These are phyloP conservation scores for Adansonia gregorii DNA, from an alignment of 441 rosid genomes.

Conservation along the genomic window DNA sequence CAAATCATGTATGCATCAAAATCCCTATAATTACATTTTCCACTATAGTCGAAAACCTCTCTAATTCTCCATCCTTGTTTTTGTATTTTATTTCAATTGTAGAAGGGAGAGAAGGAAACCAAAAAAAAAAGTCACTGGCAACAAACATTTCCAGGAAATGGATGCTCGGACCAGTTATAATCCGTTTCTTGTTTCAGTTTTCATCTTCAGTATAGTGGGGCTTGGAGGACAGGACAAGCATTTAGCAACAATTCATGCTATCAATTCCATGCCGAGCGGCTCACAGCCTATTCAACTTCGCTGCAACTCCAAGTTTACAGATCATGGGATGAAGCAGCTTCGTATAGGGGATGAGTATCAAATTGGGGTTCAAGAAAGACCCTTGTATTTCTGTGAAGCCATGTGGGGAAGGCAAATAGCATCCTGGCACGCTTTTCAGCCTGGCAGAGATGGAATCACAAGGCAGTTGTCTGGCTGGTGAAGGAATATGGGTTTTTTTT, in stretches of 20 bases:
- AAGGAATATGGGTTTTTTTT: constrained; percentile 30
- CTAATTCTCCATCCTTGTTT: too few relatives aligned
- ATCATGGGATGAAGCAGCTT: not conserved
- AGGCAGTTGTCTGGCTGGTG: constrained; percentile 24
- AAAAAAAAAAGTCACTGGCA: not conserved
- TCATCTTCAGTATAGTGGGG: not conserved
- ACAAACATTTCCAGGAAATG: not conserved
- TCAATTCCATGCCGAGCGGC: constrained; percentile 15
- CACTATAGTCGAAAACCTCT: too few relatives aligned
- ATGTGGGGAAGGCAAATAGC: constrained; percentile 11
- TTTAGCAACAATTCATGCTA: constrained; percentile 22
- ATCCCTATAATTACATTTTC: too few relatives aligned
- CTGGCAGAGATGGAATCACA: constrained; percentile 21
- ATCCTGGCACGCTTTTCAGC: constrained; percentile 33
- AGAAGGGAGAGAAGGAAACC: too few relatives aligned
- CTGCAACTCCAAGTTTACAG: constrained; percentile 5
- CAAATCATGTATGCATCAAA: too few relatives aligned
- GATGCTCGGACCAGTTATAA: not conserved
- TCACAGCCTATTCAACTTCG: not conserved
- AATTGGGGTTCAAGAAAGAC: constrained; percentile 3
- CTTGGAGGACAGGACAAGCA: not conserved
- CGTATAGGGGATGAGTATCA: constrained; percentile 1
- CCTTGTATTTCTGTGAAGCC: constrained; percentile 19
- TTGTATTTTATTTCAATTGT: too few relatives aligned
- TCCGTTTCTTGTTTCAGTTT: constrained; percentile 16